phyloP scores from a whole-genome alignment of 2,329 filamentous ascomycete species.

The Blumeria graminis region DNA sequence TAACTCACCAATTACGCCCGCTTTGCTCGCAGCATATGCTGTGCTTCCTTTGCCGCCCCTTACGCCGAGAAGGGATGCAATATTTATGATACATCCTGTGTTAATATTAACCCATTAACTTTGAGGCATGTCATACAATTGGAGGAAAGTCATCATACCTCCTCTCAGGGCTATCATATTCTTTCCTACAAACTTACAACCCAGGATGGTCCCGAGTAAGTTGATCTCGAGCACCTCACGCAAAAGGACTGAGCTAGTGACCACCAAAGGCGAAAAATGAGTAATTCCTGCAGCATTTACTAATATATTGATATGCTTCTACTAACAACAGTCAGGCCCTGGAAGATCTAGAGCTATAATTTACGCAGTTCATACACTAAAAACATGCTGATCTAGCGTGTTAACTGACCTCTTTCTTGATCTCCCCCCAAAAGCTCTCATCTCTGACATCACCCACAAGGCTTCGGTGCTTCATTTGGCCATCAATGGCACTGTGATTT shows the following conservation, averaged over 20 bases:
- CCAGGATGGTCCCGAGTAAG: slow-evolving; percentile 37
- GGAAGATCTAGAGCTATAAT: no score
- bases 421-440: slow-evolving; percentile 10
- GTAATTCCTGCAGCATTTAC: slow-evolving; percentile 62
- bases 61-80: slow-evolving; percentile 50
- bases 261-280: slow-evolving; percentile 37
- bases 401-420: slow-evolving; percentile 9
- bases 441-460: slow-evolving; percentile 13
- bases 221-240: slow-evolving; percentile 42
- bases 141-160: slow-evolving; percentile 6
- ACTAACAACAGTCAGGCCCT: not conserved
- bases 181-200: slow-evolving; percentile 28
- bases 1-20: slow-evolving; percentile 42
- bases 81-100: slow-evolving; percentile 50
- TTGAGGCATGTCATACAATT: not conserved
- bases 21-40: slow-evolving; percentile 58
- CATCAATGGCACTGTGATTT: not conserved
- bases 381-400: no score
- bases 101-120: not conserved
- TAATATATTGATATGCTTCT: slow-evolving; percentile 28
- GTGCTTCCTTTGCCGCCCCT: slow-evolving; percentile 47
- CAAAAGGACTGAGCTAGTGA: slow-evolving; percentile 25
- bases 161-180: slow-evolving; percentile 21
- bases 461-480: slow-evolving; percentile 5
- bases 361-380: no score